Percentiles rank a stretch among this genome's conserved stretches.
These are phyloP conservation scores for Phytopythium montanum DNA, from an alignment of 352 stramenopile genomes.

Conservation along the genomic window DNA sequence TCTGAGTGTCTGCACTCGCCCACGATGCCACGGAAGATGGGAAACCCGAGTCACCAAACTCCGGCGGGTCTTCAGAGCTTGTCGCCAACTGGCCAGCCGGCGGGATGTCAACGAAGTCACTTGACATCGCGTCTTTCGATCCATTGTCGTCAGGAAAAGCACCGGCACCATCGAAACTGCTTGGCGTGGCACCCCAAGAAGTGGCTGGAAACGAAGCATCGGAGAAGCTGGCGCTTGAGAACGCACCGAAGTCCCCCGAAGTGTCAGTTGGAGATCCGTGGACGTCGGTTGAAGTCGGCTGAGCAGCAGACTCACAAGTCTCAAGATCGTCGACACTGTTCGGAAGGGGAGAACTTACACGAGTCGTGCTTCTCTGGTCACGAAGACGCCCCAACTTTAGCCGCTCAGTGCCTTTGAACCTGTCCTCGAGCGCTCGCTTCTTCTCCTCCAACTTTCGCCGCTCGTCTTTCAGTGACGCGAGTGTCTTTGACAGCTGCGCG, in stretches of 20 bases:
- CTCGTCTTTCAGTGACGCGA: slow-evolving; percentile 13
- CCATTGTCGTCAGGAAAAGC: background rate
- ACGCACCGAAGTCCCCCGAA: background rate
- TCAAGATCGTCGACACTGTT: background rate
- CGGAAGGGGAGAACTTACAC: background rate
- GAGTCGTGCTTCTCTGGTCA: background rate
- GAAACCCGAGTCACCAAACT: background rate
- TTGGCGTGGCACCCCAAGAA: background rate
- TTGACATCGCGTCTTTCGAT: background rate
- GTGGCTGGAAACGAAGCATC: background rate
- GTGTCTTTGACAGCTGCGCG: slow-evolving; percentile 4
- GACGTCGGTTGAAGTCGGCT: background rate
- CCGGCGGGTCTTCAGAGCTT: background rate
- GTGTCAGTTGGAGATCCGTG: background rate
- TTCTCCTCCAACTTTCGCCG: slow-evolving; percentile 11
- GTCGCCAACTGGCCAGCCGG: background rate
- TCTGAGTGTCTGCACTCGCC: background rate
- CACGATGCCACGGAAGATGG: background rate
- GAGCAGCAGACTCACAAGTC: background rate
- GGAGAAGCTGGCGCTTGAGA: slow-evolving; percentile 12
- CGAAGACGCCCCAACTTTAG: background rate
- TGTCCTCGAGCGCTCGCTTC: background rate
- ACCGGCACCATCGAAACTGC: background rate
- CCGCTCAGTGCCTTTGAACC: background rate
- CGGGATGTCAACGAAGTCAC: background rate